Evolutionary conservation across 352 stramenopile species (phyloP), one percentile per base, ranked within the genome.

Genomic region (Pythium sukuiense): DNA sequence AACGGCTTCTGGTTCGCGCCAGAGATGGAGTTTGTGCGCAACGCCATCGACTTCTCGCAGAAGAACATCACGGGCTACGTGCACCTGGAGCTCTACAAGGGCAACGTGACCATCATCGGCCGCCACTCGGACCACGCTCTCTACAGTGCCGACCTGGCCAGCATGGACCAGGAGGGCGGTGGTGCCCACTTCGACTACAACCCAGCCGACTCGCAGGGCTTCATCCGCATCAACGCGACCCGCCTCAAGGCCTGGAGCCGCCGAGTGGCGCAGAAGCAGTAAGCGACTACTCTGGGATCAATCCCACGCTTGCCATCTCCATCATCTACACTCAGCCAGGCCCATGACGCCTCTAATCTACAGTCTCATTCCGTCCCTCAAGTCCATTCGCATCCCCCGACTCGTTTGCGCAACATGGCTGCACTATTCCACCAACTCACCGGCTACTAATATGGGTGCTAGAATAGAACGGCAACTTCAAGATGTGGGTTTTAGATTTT

Each of bases 1-100:
- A 99, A 99, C 76, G 97, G 97, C 59, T 99, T 99, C 79, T 99
- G 97, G 97, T 99, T 99, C 73, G 95, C 96, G n/a, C 97, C 97
- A 5, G 97, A 99, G 82, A 99, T 99, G 97, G 96, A 99, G 65
- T 93, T 99, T 50, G 93, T 99, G 71, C 93, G 95, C 70, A 76
- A 99, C 76, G 88, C 90, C 18, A 96, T 99, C 52, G 78, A 98
- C 63, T 99, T 93, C 67, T 90, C 85, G 41, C 97, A 99, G 80
- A 84, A 93, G 62, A 95, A 98, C 83, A 88, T 99, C 35, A 96
- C 92, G 41, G 97, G 97, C 54, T 77, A 89, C 48, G 97, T 99
- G 55, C 81, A 97, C 67, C 67, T 99, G 52, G 91, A 98, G 74
- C 88, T 99, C 37, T 99, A 99, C 89, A 99, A 99, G 92, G 97